phyloP scores from a whole-genome alignment of 768 basidiomycete genomes.

The Agrocybe praecox region DNA sequence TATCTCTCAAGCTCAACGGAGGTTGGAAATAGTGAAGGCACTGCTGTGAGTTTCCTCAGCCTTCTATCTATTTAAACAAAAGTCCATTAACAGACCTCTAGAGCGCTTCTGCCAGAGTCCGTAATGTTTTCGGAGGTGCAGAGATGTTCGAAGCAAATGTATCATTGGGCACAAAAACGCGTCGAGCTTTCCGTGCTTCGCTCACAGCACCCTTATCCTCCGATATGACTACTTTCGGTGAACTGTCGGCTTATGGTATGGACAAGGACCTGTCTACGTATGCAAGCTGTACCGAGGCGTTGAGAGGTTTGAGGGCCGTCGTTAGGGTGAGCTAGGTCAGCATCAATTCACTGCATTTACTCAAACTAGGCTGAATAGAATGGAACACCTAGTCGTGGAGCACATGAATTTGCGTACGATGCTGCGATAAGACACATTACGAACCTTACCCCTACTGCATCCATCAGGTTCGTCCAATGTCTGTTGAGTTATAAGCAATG shows the following conservation, averaged over 20 bases:
- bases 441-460: constrained; percentile 72
- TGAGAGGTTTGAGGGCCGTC: constrained; percentile 65
- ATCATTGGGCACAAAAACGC: constrained; percentile 86
- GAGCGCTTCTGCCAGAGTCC: constrained; percentile 80
- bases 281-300: constrained; percentile 69
- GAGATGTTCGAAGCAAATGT: constrained; percentile 85
- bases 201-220: constrained; percentile 62
- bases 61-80: constrained; percentile 1
- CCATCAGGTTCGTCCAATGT: constrained; percentile 63
- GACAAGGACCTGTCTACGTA: constrained; percentile 82
- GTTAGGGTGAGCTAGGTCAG: constrained; percentile 76
- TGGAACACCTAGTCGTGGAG: constrained; percentile 37
- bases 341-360: constrained; percentile 12
- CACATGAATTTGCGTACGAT: constrained; percentile 87
- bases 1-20: constrained; percentile 87
- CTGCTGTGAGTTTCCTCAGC: constrained; percentile 61
- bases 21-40: constrained; percentile 91
- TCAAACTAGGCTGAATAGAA: constrained; percentile 28
- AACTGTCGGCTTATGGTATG: constrained; percentile 69
- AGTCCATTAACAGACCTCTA: constrained; percentile 10
- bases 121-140: constrained; percentile 91
- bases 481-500: not conserved
- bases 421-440: constrained; percentile 77
- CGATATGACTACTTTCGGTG: constrained; percentile 67
- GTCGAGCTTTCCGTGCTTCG: constrained; percentile 76